Evolutionary conservation across 1,284 basidiomycete species (phyloP).

Genomic region (Ganoderma lingzhi): DNA sequence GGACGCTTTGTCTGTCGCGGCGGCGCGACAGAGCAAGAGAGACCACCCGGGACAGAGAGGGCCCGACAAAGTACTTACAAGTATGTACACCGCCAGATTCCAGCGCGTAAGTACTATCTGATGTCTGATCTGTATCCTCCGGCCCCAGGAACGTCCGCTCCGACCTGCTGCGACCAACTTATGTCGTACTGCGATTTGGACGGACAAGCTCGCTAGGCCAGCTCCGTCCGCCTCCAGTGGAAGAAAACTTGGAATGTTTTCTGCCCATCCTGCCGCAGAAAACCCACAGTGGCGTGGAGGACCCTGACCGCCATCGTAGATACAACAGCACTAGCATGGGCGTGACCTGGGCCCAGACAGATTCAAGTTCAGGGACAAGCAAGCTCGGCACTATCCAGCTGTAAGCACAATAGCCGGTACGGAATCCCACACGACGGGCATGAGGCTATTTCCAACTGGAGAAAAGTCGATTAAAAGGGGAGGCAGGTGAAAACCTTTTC

Average conservation of each 20-base stretch:
- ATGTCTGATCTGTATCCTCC: not conserved
- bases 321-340: not conserved
- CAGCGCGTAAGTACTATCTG: not conserved
- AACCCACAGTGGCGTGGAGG: not conserved
- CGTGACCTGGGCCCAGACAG: not conserved
- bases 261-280: not conserved
- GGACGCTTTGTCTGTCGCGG: not conserved
- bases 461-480: too few relatives aligned
- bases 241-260: not conserved
- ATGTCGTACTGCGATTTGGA: slow-evolving; percentile 1
- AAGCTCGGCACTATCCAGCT: not conserved
- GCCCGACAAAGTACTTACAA: not conserved
- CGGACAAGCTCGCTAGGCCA: slow-evolving; percentile 2
- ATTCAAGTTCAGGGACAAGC: not conserved
- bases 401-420: not conserved
- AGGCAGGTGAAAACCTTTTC: too few relatives aligned
- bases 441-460: too few relatives aligned
- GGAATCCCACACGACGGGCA: too few relatives aligned
- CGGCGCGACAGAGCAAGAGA: not conserved
- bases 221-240: not conserved
- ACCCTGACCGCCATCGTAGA: not conserved
- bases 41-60: not conserved
- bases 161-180: not conserved
- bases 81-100: not conserved
- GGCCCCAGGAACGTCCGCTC: not conserved